Conservation (phyloP, 768 basidiomycete species). For the Dendrothele bispora region DNA sequence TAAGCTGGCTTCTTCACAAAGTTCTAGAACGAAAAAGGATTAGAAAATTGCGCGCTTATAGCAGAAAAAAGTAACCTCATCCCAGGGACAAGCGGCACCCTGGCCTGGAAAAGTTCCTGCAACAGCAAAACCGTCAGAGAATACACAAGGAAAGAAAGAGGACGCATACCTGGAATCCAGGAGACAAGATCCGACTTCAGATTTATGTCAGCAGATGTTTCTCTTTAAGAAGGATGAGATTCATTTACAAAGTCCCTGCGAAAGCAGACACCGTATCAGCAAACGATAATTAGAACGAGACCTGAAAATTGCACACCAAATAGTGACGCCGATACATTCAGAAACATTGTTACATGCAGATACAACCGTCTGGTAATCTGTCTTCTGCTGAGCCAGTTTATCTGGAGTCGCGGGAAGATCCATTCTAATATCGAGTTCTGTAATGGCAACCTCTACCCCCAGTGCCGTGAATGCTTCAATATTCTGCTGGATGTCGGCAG, state of each 20-base stretch:
- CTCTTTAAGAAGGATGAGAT: conserved; percentile 17
- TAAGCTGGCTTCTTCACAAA: conserved; percentile 38
- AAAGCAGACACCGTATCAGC: not conserved
- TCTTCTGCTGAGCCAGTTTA: conserved; percentile 51
- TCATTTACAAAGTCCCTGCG: conserved; percentile 6
- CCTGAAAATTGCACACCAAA: not conserved
- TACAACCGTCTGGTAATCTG: conserved; percentile 48
- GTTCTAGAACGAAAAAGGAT: conserved; percentile 32
- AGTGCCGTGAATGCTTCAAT: conserved; percentile 54
- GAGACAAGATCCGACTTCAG: not conserved
- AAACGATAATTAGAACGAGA: not conserved
- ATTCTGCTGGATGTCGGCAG: conserved; percentile 42
- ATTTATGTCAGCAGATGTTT: conserved; percentile 8
- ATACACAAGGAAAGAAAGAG: too few species aligned
- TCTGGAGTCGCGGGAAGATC: conserved; percentile 49
- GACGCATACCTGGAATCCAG: too few species aligned
- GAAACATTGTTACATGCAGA: conserved; percentile 31
- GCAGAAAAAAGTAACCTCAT: conserved; percentile 19
- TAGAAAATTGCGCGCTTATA: conserved; percentile 27
- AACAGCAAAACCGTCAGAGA: conserved; percentile 4
- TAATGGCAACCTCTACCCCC: conserved; percentile 68
- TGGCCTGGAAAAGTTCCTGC: conserved; percentile 23
- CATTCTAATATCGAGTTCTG: conserved; percentile 68
- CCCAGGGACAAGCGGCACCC: conserved; percentile 24
- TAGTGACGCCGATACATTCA: conserved; percentile 9